phyloP scores from a whole-genome alignment of 495 filamentous ascomycete genomes.

The Hypoxylon subgilvum region DNA sequence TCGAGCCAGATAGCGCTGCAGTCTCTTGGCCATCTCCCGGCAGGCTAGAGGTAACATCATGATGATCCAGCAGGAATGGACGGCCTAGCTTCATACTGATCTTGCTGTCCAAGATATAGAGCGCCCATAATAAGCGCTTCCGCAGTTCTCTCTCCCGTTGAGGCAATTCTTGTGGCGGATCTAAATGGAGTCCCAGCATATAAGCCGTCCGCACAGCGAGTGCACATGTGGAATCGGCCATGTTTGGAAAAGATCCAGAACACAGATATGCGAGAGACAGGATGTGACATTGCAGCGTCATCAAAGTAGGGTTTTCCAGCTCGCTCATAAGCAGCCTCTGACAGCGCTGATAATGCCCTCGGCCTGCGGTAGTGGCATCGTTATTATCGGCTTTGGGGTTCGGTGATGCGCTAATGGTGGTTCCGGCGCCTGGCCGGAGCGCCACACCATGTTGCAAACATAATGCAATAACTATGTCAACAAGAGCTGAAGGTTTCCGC shows the following conservation, averaged over 20 bases:
- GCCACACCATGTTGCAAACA: conserved; percentile 57
- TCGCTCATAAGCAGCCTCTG: conserved; percentile 51
- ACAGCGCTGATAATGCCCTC: conserved; percentile 50
- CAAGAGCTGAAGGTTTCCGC: conserved; percentile 56
- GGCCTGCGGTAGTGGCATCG: conserved; percentile 51
- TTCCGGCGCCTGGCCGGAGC: not conserved
- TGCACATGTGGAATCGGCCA: conserved; percentile 47
- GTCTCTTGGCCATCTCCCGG: conserved; percentile 42
- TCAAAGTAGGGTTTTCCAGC: conserved; percentile 54
- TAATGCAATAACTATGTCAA: conserved; percentile 60
- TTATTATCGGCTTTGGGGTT: conserved; percentile 22
- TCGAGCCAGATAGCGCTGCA: conserved; percentile 43
- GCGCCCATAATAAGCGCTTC: conserved; percentile 57
- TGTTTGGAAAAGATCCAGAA: conserved; percentile 55
- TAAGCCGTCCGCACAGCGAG: conserved; percentile 53
- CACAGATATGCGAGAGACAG: conserved; percentile 54
- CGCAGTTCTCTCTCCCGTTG: conserved; percentile 46
- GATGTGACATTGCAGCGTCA: conserved; percentile 58
- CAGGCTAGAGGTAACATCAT: conserved; percentile 45
- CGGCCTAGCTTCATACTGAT: conserved; percentile 57
- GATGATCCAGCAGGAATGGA: conserved; percentile 45
- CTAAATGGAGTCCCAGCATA: conserved; percentile 57
- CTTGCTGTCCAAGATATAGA: conserved; percentile 55
- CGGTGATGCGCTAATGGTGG: not conserved
- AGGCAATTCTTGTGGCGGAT: conserved; percentile 46